Conservation (phyloP, 2,329 filamentous ascomycete species). For the Xylariaceae sp. region DNA sequence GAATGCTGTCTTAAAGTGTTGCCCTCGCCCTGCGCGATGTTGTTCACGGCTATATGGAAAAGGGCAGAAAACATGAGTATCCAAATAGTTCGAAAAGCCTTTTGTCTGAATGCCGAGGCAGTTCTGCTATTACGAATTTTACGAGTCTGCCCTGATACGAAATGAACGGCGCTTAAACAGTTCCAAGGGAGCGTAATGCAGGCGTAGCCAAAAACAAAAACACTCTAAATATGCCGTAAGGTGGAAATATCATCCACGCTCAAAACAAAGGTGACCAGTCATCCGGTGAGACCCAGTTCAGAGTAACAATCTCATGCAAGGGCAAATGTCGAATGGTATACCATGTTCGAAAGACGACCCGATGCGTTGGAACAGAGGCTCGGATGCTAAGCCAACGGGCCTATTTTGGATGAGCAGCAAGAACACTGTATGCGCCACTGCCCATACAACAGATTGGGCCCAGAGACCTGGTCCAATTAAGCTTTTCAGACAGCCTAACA, state of each 20-base stretch:
- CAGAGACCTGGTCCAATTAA: background rate
- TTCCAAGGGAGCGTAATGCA: conserved; percentile 5
- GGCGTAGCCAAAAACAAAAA: conserved; percentile 25
- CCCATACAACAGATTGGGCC: conserved; percentile 1
- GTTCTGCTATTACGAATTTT: background rate
- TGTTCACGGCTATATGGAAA: conserved; percentile 1
- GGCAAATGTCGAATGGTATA: conserved; percentile 11
- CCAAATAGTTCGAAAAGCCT: conserved; percentile 1
- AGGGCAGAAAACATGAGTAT: conserved; percentile 6
- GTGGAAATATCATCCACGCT: conserved; percentile 15
- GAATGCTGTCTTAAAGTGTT: background rate
- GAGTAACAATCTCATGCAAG: conserved; percentile 16
- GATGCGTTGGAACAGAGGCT: background rate
- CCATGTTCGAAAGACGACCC: conserved; percentile 16
- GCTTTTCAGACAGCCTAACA: background rate
- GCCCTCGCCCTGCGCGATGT: background rate
- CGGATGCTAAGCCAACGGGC: background rate
- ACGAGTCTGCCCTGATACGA: background rate
- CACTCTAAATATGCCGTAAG: conserved; percentile 24
- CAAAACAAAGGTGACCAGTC: conserved; percentile 25
- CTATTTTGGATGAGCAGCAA: background rate
- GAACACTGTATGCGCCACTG: background rate
- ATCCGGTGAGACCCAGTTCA: conserved; percentile 16
- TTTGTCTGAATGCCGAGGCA: background rate
- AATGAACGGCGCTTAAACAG: background rate